Conservation (phyloP, 371 early-diverging fungal species). For the Sanchytrium tribonematis region DNA sequence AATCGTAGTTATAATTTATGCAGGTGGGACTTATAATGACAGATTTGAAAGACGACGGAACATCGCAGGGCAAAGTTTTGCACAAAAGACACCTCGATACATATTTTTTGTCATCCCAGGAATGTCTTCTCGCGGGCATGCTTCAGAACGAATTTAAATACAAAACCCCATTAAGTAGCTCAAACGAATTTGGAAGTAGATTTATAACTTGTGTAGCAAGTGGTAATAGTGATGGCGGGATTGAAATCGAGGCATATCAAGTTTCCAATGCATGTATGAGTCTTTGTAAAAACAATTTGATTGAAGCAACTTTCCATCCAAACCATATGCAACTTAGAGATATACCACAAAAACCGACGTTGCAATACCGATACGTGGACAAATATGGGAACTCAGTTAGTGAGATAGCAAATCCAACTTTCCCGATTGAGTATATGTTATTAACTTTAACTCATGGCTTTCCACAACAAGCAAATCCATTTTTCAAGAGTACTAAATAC, state of each 20-base stretch:
- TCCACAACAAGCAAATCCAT: conserved; percentile 43
- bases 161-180: conserved; percentile 31
- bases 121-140: conserved; percentile 61
- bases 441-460: conserved; percentile 79
- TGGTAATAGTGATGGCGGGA: conserved; percentile 42
- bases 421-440: conserved; percentile 80
- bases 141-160: conserved; percentile 59
- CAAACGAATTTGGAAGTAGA: conserved; percentile 55
- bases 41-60: conserved; percentile 63
- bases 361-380: conserved; percentile 58
- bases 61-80: conserved; percentile 46
- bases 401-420: conserved; percentile 52
- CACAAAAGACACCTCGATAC: conserved; percentile 63
- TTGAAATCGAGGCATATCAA: conserved; percentile 69
- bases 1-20: no score
- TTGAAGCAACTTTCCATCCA: conserved; percentile 68
- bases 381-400: conserved; percentile 62
- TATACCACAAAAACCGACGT: conserved; percentile 34
- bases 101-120: conserved; percentile 79
- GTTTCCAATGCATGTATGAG: conserved; percentile 71
- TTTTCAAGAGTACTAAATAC: no score
- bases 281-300: conserved; percentile 64
- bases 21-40: conserved; percentile 83
- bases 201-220: conserved; percentile 77
- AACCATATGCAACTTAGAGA: conserved; percentile 61